Evolutionary conservation across 1,284 basidiomycete species (phyloP).

Genomic region (Termitomyces sp.): DNA sequence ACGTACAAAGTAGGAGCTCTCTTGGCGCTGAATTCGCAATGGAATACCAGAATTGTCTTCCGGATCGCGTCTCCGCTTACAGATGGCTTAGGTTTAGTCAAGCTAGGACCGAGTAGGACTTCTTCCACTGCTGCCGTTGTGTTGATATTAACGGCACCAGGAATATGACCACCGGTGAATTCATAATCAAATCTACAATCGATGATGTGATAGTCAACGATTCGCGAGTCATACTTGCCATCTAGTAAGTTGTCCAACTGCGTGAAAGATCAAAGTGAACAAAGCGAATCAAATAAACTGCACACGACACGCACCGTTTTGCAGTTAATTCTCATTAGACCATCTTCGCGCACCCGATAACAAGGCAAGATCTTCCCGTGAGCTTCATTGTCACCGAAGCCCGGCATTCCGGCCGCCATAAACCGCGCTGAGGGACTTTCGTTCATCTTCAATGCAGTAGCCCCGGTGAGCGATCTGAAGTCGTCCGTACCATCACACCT

Average conservation of each 20-base stretch:
- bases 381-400: constrained; percentile 91
- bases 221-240: constrained; percentile 62
- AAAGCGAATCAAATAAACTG: constrained; percentile 3
- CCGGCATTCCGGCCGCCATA: constrained; percentile 56
- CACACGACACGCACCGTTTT: constrained; percentile 58
- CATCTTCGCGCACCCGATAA: constrained; percentile 90
- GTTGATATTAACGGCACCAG: constrained; percentile 89
- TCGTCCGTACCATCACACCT: constrained; percentile 76
- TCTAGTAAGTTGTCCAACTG: constrained; percentile 74
- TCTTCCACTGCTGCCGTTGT: constrained; percentile 80
- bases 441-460: constrained; percentile 43
- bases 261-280: constrained; percentile 10
- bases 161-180: constrained; percentile 90
- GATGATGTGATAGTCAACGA: constrained; percentile 75
- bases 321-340: constrained; percentile 85
- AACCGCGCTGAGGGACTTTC: constrained; percentile 56
- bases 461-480: constrained; percentile 63
- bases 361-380: constrained; percentile 93
- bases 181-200: constrained; percentile 99
- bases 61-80: constrained; percentile 72
- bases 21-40: constrained; percentile 97
- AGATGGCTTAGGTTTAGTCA: constrained; percentile 68
- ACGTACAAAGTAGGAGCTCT: constrained; percentile 92
- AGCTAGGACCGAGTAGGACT: constrained; percentile 59
- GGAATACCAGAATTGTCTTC: constrained; percentile 90